Base-by-base conservation (phyloP, 2,329 filamentous ascomycete genomes). In the Raffaelea ambrosiae region DNA sequence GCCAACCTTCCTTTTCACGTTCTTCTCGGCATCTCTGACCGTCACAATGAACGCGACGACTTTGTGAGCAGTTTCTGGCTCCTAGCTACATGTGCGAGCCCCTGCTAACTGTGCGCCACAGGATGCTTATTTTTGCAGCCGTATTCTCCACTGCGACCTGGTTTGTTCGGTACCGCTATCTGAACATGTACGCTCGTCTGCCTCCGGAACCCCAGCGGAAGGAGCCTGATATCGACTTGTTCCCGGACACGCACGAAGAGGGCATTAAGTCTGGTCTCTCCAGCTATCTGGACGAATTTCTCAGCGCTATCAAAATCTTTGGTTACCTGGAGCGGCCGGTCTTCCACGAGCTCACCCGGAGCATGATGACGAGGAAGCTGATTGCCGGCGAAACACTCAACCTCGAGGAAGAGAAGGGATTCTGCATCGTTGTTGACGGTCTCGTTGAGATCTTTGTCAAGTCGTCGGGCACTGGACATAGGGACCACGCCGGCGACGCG, bases 11-110 rank as follows among this genome's bases (percentile, higher is more conserved):
- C 77, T 97, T 18, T 98, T 95, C 63, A 86, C 83, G 5, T 73
- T 95, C 53, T 88, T 95, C 61, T 95, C 89, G 5, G 91, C 88
- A 54, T 96, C 87, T 65, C 72, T 95, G 71, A 98, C 93, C 0
- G 88, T 98, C 61, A 98, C 93, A 11, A 94, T 98, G 90, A 97
- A 97, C 63, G 91, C 93, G 57, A 97, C 91, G 19, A 98, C 93
- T 18, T 67, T 98, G 82, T 94, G 80, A 62, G 82, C 35, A n/a
- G 14, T 20, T 29, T 40, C 33, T 48, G 13, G 31, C 53, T 60
- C 53, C 7, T 7, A 56, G 53, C 36, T 41, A 45, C 29, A 18
- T 33, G 18, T 31, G 16, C n/a, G n/a, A n/a, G n/a, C n/a, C n/a
- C 7, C 7, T 57, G 53, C 36, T 41, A 45, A 36, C 22, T 33